Conservation (phyloP, 1,284 basidiomycete species). For the Mycosarcoma maydis region DNA sequence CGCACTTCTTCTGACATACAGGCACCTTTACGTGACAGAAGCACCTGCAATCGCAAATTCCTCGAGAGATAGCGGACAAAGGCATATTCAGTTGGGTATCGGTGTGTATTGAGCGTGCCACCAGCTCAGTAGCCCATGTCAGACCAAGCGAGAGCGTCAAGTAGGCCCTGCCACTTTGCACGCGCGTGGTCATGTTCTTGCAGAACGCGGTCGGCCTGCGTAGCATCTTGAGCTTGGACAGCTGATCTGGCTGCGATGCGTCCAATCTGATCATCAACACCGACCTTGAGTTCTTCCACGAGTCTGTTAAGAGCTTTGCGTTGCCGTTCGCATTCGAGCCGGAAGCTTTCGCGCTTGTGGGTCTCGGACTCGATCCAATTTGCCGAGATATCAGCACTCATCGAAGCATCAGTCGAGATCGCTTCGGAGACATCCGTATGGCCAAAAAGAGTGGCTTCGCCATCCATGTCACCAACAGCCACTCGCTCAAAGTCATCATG, state of each 20-base stretch:
- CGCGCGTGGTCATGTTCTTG: conserved; percentile 22
- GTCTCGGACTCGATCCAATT: conserved; percentile 30
- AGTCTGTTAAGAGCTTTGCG: conserved; percentile 26
- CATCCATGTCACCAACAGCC: not conserved
- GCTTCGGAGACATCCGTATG: conserved; percentile 1
- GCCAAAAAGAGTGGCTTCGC: not conserved
- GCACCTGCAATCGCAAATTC: no score
- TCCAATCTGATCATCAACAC: conserved; percentile 42
- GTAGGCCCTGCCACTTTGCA: conserved; percentile 36
- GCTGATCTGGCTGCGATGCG: conserved; percentile 20
- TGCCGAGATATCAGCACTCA: conserved; percentile 24
- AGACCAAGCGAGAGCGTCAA: conserved; percentile 36
- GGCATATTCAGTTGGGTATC: no score
- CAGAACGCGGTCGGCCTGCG: conserved; percentile 23
- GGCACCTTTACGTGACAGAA: no score
- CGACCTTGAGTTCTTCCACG: conserved; percentile 32
- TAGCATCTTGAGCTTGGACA: conserved; percentile 16
- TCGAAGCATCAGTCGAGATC: conserved; percentile 24
- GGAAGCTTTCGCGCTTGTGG: conserved; percentile 30
- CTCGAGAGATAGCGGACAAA: no score
- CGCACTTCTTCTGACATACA: no score
- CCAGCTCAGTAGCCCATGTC: conserved; percentile 24
- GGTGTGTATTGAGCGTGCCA: no score
- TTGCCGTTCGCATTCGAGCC: conserved; percentile 27
- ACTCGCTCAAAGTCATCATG: not conserved